Evolutionary conservation across 176 grass and related monocot genomes (phyloP), one percentile per base, ranked within the genome.

Genomic region (Paspalum vaginatum): DNA sequence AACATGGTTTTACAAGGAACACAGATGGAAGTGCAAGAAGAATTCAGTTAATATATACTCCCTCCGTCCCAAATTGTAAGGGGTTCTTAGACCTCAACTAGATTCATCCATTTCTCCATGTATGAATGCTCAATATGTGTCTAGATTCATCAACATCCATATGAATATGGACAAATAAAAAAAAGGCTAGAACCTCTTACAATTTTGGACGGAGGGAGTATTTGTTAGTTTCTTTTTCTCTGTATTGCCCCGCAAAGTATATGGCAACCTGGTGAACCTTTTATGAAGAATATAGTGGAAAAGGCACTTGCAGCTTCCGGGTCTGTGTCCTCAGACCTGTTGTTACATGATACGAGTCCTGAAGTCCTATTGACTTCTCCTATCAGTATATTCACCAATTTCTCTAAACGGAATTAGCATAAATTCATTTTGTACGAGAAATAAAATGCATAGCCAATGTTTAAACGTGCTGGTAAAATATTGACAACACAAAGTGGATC

Each of bases 401-500:
- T 11, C 12, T 52, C 39, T 51, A 40, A n/a, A 15, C 9, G 21
- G 54, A 4, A n/a, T 25, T 9, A 8, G 10, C 2, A 43, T 53
- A 83, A 65, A 65, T 27, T 24, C 7, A 57, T 56, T 6, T 45
- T 37, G 42, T 38, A 58, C 14, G 2, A 17, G 37, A 52, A 53
- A 65, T 3, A 46, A 44, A 32, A 44, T 3, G 2, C 20, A 32
- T 70, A 42, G 0, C 3, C 4, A 82, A 59, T 26, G 41, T 22
- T 62, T 38, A 20, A 72, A 41, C 18, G 45, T 25, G 73, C 27
- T 12, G 50, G 20, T 47, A 60, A 32, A 68, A 15, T 63, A 55
- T 38, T 54, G 9, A 88, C 8, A 78, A 40, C 66, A 72, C 17
- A 56, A 74, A 65, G 37, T 38, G 56, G 75, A 68, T 7, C 11